A percentile compares a stretch with the other conserved stretches of the same genome.
These are phyloP conservation scores for Conticribra weissflogii DNA, from an alignment of 108 stramenopile genomes.

Conservation along the genomic window DNA sequence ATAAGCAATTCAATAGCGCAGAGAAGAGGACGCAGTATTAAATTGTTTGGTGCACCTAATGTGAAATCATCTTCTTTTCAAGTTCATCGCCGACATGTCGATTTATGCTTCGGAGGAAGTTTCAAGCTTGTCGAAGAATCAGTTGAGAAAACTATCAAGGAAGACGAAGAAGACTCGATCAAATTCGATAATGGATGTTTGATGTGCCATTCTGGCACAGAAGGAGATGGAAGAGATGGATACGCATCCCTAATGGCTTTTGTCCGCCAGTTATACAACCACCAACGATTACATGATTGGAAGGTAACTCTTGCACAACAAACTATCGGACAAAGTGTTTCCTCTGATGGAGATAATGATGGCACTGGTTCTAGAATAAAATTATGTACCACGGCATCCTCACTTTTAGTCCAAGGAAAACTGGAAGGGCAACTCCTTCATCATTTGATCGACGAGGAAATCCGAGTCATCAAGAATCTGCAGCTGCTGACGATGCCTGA, in stretches of 20 bases:
- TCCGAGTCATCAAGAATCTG: slow-evolving; percentile 64
- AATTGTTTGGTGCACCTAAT: slow-evolving; percentile 34
- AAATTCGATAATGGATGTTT: neutral
- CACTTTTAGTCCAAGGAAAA: slow-evolving; percentile 57
- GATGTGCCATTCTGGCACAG: neutral
- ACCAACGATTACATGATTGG: slow-evolving; percentile 55
- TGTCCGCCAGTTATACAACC: slow-evolving; percentile 49
- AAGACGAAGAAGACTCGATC: slow-evolving; percentile 12
- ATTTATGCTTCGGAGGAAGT: slow-evolving; percentile 43
- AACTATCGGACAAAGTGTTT: slow-evolving; percentile 60
- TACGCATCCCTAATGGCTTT: slow-evolving; percentile 54
- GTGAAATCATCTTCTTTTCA: slow-evolving; percentile 24
- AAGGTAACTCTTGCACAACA: slow-evolving; percentile 81
- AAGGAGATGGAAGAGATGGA: slow-evolving; percentile 32
- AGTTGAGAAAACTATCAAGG: neutral
- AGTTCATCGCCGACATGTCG: slow-evolving; percentile 19
- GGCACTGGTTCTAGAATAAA: slow-evolving; percentile 31
- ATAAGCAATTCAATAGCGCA: slow-evolving; percentile 7
- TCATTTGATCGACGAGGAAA: slow-evolving; percentile 61
- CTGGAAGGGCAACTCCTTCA: slow-evolving; percentile 57
- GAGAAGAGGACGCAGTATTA: slow-evolving; percentile 20
- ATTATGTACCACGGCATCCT: slow-evolving; percentile 57
- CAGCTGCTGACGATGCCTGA: slow-evolving; percentile 63
- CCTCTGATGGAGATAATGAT: no score
- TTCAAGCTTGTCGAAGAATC: slow-evolving; percentile 5